A percentile compares a stretch with the other conserved stretches of the same genome.
These are phyloP conservation scores for Amanita brunnescens DNA, from an alignment of 768 basidiomycete genomes.

Conservation along the genomic window DNA sequence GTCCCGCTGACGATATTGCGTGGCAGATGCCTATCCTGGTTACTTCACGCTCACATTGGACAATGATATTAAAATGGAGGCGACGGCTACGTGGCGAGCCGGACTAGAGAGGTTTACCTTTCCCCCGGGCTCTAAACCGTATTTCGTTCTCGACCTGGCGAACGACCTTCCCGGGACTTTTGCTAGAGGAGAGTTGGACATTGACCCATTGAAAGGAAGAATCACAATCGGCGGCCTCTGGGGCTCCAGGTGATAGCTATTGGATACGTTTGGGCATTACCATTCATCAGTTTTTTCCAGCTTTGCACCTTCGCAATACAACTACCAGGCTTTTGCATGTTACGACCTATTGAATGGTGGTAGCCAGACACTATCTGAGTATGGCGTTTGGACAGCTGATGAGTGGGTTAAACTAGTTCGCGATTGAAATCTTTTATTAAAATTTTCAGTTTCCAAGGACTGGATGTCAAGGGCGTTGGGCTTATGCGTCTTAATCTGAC, in stretches of 20 bases:
- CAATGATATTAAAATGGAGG: constrained; percentile 63
- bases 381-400: constrained; percentile 63
- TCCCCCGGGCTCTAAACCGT: constrained; percentile 48
- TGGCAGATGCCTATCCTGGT: constrained; percentile 52
- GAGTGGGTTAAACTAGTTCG: neutral
- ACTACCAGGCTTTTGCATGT: constrained; percentile 62
- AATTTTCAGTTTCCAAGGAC: constrained; percentile 33
- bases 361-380: constrained; percentile 53
- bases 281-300: constrained; percentile 21
- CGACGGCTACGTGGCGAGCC: constrained; percentile 60
- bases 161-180: constrained; percentile 59
- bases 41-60: constrained; percentile 59
- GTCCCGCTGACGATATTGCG: neutral
- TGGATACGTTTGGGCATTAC: neutral
- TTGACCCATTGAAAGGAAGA: constrained; percentile 47
- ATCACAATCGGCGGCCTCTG: constrained; percentile 54
- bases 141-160: constrained; percentile 57
- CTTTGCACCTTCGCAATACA: constrained; percentile 50
- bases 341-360: constrained; percentile 59
- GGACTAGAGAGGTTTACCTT: constrained; percentile 66
- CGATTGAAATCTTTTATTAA: neutral
- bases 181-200: constrained; percentile 51
- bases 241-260: constrained; percentile 45
- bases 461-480: constrained; percentile 57
- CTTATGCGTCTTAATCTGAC: constrained; percentile 52